Evolutionary conservation across 441 rosid species (phyloP).

Genomic region (Rhodomyrtus psidioides): DNA sequence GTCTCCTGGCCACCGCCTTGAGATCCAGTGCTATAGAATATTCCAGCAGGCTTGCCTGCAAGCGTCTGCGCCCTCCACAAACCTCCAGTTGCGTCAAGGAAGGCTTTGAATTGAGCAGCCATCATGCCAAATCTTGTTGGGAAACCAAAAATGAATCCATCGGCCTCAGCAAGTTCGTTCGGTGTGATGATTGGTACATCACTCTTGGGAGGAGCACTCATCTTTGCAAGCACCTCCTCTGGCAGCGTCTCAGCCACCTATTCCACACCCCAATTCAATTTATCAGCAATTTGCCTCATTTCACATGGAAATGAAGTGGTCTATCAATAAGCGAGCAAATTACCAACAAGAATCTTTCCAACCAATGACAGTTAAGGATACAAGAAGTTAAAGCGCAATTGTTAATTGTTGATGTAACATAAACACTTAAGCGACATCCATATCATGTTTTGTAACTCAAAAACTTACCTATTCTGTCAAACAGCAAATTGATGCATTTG

Average conservation of each 20-base stretch:
- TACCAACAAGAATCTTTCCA: neutral
- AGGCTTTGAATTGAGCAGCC: slow-evolving; percentile 95
- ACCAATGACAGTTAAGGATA: neutral
- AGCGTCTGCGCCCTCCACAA: slow-evolving; percentile 87
- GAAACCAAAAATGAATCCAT: slow-evolving; percentile 86
- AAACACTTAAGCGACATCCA: neutral
- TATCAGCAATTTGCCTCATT: neutral
- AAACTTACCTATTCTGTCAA: neutral
- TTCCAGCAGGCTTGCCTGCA: slow-evolving; percentile 95
- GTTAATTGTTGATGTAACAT: neutral
- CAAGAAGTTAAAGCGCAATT: neutral
- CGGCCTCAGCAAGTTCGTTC: slow-evolving; percentile 67
- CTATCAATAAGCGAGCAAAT: neutral
- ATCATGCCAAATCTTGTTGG: slow-evolving; percentile 97
- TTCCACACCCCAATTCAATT: neutral
- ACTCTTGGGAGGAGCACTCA: slow-evolving; percentile 91
- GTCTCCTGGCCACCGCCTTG: slow-evolving; percentile 99
- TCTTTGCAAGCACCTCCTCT: slow-evolving; percentile 67
- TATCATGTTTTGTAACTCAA: neutral
- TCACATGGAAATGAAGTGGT: neutral
- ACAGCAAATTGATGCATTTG: neutral
- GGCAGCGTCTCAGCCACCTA: slow-evolving; percentile 89
- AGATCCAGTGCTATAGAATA: slow-evolving; percentile 93
- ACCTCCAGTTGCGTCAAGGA: slow-evolving; percentile 85
- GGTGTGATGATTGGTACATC: slow-evolving; percentile 71